phyloP scores from a whole-genome alignment of 306 rosid species.

The Trifolium subterraneum region DNA sequence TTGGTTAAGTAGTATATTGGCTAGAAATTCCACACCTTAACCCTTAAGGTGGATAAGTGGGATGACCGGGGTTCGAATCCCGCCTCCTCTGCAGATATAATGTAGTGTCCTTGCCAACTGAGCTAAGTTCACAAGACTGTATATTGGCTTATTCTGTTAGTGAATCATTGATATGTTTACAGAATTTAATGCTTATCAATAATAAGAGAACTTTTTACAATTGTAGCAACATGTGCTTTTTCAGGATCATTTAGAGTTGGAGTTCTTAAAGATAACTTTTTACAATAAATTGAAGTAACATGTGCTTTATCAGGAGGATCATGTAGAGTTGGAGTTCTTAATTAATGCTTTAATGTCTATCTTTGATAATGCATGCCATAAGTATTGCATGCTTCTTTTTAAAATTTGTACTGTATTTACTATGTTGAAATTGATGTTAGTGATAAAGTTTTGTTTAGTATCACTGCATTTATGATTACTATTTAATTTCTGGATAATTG shows the following conservation, averaged over 20 bases:
- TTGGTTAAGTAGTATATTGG: too few relatives aligned
- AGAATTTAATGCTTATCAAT: slow-evolving; percentile 1
- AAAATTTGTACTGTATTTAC: neutral
- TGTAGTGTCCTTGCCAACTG: too few relatives aligned
- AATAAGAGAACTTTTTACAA: neutral
- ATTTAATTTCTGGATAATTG: slow-evolving; percentile 28
- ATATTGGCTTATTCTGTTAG: neutral
- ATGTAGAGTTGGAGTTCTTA: neutral
- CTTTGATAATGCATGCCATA: slow-evolving; percentile 1
- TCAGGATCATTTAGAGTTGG: neutral
- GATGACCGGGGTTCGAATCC: too few relatives aligned
- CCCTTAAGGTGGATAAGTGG: too few relatives aligned
- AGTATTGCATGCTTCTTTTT: slow-evolving; percentile 9
- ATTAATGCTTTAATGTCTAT: neutral
- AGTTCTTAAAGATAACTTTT: slow-evolving; percentile 8
- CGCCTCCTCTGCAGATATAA: too few relatives aligned
- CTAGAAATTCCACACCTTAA: too few relatives aligned
- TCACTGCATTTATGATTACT: neutral
- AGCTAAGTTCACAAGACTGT: too few relatives aligned
- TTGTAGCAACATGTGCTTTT: neutral
- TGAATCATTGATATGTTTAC: neutral
- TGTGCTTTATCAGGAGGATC: neutral
- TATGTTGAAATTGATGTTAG: slow-evolving; percentile 4
- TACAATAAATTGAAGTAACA: neutral
- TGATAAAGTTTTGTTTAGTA: neutral